These are phyloP conservation scores for Rubia yunnanensis DNA, from an alignment of 257 asterid genomes.

Conservation along the genomic window DNA sequence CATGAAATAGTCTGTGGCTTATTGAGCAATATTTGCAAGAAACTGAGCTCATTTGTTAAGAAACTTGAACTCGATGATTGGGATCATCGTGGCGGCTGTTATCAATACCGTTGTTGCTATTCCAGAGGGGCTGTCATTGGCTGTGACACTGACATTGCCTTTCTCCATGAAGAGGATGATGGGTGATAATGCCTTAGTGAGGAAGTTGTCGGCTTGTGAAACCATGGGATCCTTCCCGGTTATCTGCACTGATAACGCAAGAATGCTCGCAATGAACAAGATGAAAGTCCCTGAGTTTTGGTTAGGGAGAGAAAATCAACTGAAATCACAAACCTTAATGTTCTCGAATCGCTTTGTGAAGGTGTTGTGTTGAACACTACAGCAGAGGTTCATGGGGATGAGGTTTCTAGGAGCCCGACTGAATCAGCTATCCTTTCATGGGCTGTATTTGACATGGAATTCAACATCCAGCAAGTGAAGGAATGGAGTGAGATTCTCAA, in stretches of 20 bases:
- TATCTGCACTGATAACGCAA: conserved; percentile 20
- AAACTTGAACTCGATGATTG: conserved; percentile 3
- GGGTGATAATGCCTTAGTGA: conserved; percentile 18
- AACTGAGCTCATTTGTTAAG: no score
- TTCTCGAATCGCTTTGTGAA: neutral
- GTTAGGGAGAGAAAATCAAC: conserved; percentile 3
- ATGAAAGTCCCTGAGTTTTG: conserved; percentile 17
- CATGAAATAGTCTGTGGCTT: no score
- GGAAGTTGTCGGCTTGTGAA: conserved; percentile 16
- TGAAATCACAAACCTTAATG: neutral
- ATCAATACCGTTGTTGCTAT: conserved; percentile 20
- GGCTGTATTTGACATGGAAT: neutral
- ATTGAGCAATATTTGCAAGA: no score
- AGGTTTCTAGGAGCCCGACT: conserved; percentile 17
- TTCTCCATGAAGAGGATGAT: conserved; percentile 20
- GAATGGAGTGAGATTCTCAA: neutral
- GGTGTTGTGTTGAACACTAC: conserved; percentile 11
- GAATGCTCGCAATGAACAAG: conserved; percentile 14
- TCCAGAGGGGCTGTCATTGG: conserved; percentile 21
- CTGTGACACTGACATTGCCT: conserved; percentile 17
- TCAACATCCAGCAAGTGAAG: neutral
- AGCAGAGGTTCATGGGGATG: conserved; percentile 7
- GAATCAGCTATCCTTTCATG: conserved; percentile 15
- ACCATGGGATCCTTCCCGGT: conserved; percentile 23
- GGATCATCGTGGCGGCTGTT: conserved; percentile 12